Evolutionary conservation across 805 yeast species (phyloP), one percentile per base, ranked within the genome.

Genomic region (Grigorovia humatica): DNA sequence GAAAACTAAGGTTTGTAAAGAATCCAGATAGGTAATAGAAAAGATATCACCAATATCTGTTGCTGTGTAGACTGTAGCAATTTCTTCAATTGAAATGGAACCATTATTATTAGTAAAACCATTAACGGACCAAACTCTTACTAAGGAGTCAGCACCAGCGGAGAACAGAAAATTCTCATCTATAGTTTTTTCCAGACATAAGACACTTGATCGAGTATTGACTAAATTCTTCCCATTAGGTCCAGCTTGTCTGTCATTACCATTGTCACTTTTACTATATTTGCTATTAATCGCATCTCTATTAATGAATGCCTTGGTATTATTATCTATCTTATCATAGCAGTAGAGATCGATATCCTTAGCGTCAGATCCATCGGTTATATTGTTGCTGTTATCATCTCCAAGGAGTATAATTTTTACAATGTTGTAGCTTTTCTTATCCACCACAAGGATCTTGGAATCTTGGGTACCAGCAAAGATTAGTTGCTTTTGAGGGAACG

Each of bases 11-110:
- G 87, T 79, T 47, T 81, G 75, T 11, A 78, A 65, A 1, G 69
- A 57, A 18, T 79, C 77, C 15, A 83, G 74, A 81, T 93, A 88
- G 8, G 81, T 78, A 38, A 91, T 69, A 9, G 96, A 83, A 63
- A 91, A 91, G 17, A 91, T 85, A 66, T 91, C 99, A 48, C 99
- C 99, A 49, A 91, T 84, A 69, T 91, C 99, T 40, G 85, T 76
- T 11, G 85, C 67, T 0, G 96, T 84, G 65, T 91, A 91, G 8
- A 90, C 79, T 0, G 95, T 85, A 59, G 85, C 85, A 0, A 85
- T 66, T 55, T 75, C 79, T 42, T 63, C 59, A 53, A 76, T 60
- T 11, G 54, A n/a, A 6, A 61, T 46, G 2, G 52, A 49, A 13
- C 44, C 49, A 13, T 48, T 48, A 20, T 55, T 54, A 13, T 49